Conservation (phyloP, 805 yeast genomes). For the Nakazawaea sp. region DNA sequence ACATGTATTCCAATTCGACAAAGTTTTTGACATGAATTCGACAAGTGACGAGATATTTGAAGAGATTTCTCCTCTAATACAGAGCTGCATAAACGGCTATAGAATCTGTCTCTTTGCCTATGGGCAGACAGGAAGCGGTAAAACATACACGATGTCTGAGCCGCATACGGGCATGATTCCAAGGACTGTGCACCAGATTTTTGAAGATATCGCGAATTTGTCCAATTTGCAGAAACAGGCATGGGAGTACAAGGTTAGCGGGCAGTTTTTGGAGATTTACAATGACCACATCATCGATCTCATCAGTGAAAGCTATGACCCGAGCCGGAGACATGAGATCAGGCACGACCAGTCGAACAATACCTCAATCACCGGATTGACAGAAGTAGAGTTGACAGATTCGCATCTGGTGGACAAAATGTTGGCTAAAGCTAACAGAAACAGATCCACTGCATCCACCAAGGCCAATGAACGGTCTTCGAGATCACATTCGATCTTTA, state of each 20-base stretch:
- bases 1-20: slow-evolving; percentile 63
- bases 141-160: slow-evolving; percentile 83
- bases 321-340: slow-evolving; percentile 49
- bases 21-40: slow-evolving; percentile 52
- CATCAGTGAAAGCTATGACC: slow-evolving; percentile 25
- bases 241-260: slow-evolving; percentile 56
- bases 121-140: slow-evolving; percentile 97
- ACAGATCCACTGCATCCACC: slow-evolving; percentile 78
- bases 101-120: slow-evolving; percentile 94
- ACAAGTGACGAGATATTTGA: slow-evolving; percentile 64
- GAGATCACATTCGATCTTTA: slow-evolving; percentile 83
- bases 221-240: slow-evolving; percentile 33
- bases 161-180: slow-evolving; percentile 76
- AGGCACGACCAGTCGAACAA: slow-evolving; percentile 53
- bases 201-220: slow-evolving; percentile 42
- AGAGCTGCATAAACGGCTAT: slow-evolving; percentile 80
- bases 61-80: slow-evolving; percentile 81
- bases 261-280: slow-evolving; percentile 85
- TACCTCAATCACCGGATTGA: slow-evolving; percentile 58
- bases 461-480: slow-evolving; percentile 79
- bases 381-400: slow-evolving; percentile 34
- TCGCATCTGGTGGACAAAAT: slow-evolving; percentile 42
- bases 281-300: slow-evolving; percentile 78
- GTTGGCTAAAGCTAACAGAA: slow-evolving; percentile 47
- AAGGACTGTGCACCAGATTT: slow-evolving; percentile 63